Evolutionary conservation across 164 flowering plant genomes (phyloP).

Genomic region (Platanus orientalis): DNA sequence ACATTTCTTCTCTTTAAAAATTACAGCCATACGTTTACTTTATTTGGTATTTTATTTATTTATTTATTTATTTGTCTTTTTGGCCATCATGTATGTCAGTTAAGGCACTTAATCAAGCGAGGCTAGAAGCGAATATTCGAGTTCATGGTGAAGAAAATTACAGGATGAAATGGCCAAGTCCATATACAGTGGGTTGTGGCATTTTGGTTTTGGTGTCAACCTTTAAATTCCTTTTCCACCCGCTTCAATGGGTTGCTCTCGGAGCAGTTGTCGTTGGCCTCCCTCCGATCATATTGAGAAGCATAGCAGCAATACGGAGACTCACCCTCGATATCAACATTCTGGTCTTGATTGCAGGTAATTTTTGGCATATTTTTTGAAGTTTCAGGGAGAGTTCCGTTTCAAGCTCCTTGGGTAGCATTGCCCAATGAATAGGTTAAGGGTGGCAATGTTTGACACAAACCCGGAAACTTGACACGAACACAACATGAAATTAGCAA

Average conservation of each 20-base stretch:
- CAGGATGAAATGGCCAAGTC: constrained; percentile 74
- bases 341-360: constrained; percentile 78
- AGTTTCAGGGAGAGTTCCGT: no score
- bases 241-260: constrained; percentile 65
- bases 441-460: no score
- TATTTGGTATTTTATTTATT: not conserved
- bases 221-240: constrained; percentile 45
- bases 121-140: constrained; percentile 73
- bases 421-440: no score
- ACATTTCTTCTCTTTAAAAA: no score
- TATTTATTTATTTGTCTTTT: not conserved
- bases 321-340: constrained; percentile 63
- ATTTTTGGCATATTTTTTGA: no score
- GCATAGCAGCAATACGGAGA: constrained; percentile 34
- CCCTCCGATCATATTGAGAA: constrained; percentile 48
- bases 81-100: constrained; percentile 33
- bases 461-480: no score
- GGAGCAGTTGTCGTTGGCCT: constrained; percentile 63
- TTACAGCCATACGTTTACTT: no score
- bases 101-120: constrained; percentile 72
- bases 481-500: no score
- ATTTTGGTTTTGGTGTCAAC: constrained; percentile 46
- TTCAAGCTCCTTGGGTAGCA: no score
- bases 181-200: constrained; percentile 57
- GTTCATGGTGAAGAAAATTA: constrained; percentile 36